These are phyloP conservation scores for Irpex sp. DNA, from an alignment of 1,284 basidiomycete species.

Conservation along the genomic window DNA sequence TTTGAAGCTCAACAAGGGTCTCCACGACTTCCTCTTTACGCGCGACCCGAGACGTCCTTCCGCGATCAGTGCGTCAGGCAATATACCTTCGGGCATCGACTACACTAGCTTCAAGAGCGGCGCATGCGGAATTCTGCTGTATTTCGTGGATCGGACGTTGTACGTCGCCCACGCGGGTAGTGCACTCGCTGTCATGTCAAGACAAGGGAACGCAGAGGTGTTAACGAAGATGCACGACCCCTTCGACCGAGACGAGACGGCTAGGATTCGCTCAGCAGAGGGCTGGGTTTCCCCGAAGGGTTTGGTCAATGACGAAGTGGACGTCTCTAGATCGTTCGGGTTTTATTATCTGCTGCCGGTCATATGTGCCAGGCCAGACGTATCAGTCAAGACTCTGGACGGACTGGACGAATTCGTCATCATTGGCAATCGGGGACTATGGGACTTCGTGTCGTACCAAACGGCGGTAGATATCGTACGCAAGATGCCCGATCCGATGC, in stretches of 20 bases:
- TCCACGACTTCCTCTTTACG: slow-evolving; percentile 62
- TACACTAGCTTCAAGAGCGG: slow-evolving; percentile 60
- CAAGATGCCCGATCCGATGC: slow-evolving; percentile 88
- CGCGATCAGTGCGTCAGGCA: slow-evolving; percentile 48
- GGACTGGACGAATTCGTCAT: slow-evolving; percentile 97
- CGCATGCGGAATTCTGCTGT: slow-evolving; percentile 85
- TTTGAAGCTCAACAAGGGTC: slow-evolving; percentile 76
- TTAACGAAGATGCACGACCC: slow-evolving; percentile 89
- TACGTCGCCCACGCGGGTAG: slow-evolving; percentile 92
- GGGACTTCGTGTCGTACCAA: slow-evolving; percentile 94
- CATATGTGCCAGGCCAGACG: slow-evolving; percentile 86
- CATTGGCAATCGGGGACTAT: slow-evolving; percentile 89
- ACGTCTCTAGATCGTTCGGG: slow-evolving; percentile 91
- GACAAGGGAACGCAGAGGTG: slow-evolving; percentile 74
- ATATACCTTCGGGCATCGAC: slow-evolving; percentile 30
- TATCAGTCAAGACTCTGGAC: slow-evolving; percentile 67
- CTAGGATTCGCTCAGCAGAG: slow-evolving; percentile 87
- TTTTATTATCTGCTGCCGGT: slow-evolving; percentile 91
- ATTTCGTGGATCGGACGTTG: slow-evolving; percentile 79
- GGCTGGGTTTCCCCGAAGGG: slow-evolving; percentile 97
- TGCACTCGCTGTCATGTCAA: slow-evolving; percentile 86
- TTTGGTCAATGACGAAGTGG: slow-evolving; percentile 89
- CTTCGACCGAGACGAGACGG: slow-evolving; percentile 82
- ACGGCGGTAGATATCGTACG: slow-evolving; percentile 97
- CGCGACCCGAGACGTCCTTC: slow-evolving; percentile 64